Evolutionary conservation across 257 asterid species (phyloP).

Genomic region (Haberlea rhodopensis): DNA sequence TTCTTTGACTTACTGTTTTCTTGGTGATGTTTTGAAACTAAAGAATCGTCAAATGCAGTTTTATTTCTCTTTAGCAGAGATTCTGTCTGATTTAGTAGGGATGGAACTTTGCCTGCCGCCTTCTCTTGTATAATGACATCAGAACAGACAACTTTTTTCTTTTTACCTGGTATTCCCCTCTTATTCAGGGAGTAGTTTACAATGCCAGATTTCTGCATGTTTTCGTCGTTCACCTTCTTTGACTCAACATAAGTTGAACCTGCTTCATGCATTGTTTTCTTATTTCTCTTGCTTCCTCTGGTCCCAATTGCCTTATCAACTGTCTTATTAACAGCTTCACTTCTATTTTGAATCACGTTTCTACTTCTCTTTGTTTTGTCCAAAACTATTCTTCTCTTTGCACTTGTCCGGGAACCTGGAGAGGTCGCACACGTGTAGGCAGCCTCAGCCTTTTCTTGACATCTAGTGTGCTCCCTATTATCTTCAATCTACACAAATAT

Average conservation of each 20-base stretch:
- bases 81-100: constrained; percentile 31
- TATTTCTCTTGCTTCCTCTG: constrained; percentile 42
- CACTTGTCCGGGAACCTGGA: constrained; percentile 15
- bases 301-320: constrained; percentile 22
- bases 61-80: constrained; percentile 23
- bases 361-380: constrained; percentile 28
- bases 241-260: constrained; percentile 28
- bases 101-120: constrained; percentile 15
- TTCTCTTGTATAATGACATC: constrained; percentile 28
- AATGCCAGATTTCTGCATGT: constrained; percentile 24
- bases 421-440: constrained; percentile 22
- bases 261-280: constrained; percentile 31
- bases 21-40: constrained; percentile 34
- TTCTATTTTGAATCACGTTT: constrained; percentile 19
- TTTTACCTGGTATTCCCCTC: constrained; percentile 29
- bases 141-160: constrained; percentile 23
- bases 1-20: constrained; percentile 8
- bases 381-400: constrained; percentile 25
- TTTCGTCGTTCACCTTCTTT: constrained; percentile 23
- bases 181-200: constrained; percentile 16
- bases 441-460: constrained; percentile 31
- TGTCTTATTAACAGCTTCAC: constrained; percentile 31
- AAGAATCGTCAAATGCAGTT: constrained; percentile 19
- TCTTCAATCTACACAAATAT: constrained; percentile 44
- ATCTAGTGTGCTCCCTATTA: constrained; percentile 30